Evolutionary conservation across 1,284 basidiomycete species (phyloP), one percentile per base, ranked within the genome.

Genomic region (Sparassis latifolia): DNA sequence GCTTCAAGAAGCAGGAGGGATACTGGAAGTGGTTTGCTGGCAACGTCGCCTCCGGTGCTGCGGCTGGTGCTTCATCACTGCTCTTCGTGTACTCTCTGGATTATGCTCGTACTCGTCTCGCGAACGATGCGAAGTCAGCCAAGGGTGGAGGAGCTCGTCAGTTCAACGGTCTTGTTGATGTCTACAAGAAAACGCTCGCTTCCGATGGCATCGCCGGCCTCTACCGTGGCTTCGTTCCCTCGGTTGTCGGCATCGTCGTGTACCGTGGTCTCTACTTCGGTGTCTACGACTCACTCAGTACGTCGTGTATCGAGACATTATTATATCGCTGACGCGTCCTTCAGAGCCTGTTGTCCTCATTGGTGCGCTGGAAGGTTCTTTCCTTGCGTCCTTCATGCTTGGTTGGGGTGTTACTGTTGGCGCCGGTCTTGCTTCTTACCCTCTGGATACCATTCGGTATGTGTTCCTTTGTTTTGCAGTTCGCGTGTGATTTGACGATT

Each of bases 81-180:
- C 86, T 97, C 68, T 97, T 97, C 72, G 94, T 97, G 70, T 97
- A 97, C 84, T 96, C 94, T 38, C 86, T 97, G 57, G 94, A 97
- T 66, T 96, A 93, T 66, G 94, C 94, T 58, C 92, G 94, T 87
- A 97, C 94, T 51, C 93, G 94, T 82, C 86, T 97, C 59, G 93
- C 94, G 69, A 96, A 95, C 72, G 94, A 97, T 67, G 90, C 89
- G 68, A 97, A 97, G 78, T 93, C 92, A 7, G 77, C 89, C 45
- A 93, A 92, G 79, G 79, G 80, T 68, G 93, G 93, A 75, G 93
- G 91, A 63, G 77, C 80, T 35, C 91, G 93, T 72, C 93, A 97
- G 71, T 97, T 96, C 82, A 96, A 94, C 67, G 94, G 94, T 69
- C 78, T 97, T 49, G 78, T 95, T 56, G 94, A 97, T 68, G 94